Percentiles rank a stretch among this genome's conserved stretches.
These are phyloP conservation scores for Tulasnella sp. DNA, from an alignment of 768 basidiomycete species.

Conservation along the genomic window DNA sequence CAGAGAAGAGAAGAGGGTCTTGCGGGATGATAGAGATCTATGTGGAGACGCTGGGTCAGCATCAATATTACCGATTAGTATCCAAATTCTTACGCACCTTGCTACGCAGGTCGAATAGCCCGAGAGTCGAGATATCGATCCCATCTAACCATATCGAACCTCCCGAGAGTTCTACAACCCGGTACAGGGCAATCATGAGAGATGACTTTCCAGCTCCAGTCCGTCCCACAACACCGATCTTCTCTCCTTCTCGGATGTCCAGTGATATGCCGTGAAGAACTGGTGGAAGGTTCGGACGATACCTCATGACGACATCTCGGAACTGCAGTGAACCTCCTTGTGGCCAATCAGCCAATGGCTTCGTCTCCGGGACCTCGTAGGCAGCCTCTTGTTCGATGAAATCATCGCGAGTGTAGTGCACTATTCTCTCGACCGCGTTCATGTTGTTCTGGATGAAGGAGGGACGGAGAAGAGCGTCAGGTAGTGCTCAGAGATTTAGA, in stretches of 20 bases:
- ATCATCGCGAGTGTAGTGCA: conserved; percentile 43
- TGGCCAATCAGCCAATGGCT: conserved; percentile 57
- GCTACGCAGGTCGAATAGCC: conserved; percentile 27
- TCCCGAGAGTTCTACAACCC: conserved; percentile 31
- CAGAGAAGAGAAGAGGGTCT: conserved; percentile 26
- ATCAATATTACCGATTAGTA: too few relatives aligned
- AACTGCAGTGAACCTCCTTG: conserved; percentile 48
- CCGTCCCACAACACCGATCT: conserved; percentile 67
- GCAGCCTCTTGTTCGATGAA: conserved; percentile 52
- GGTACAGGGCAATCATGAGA: conserved; percentile 32
- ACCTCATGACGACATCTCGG: conserved; percentile 42
- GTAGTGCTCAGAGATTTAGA: too few relatives aligned
- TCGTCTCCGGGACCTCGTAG: conserved; percentile 45
- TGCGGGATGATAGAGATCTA: conserved; percentile 24
- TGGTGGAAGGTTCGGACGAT: conserved; percentile 54
- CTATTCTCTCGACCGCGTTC: conserved; percentile 52
- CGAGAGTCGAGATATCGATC: conserved; percentile 33
- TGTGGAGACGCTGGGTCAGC: background rate
- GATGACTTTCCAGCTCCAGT: conserved; percentile 25
- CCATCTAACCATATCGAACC: conserved; percentile 35
- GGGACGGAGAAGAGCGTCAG: too few relatives aligned
- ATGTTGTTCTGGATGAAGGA: conserved; percentile 41
- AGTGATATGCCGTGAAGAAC: conserved; percentile 57
- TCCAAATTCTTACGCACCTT: background rate
- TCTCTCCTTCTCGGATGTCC: conserved; percentile 54